Percentiles rank a stretch among this genome's conserved stretches.
phyloP scores from a whole-genome alignment of 2,329 filamentous ascomycete species.

The Thyridium curvatum region DNA sequence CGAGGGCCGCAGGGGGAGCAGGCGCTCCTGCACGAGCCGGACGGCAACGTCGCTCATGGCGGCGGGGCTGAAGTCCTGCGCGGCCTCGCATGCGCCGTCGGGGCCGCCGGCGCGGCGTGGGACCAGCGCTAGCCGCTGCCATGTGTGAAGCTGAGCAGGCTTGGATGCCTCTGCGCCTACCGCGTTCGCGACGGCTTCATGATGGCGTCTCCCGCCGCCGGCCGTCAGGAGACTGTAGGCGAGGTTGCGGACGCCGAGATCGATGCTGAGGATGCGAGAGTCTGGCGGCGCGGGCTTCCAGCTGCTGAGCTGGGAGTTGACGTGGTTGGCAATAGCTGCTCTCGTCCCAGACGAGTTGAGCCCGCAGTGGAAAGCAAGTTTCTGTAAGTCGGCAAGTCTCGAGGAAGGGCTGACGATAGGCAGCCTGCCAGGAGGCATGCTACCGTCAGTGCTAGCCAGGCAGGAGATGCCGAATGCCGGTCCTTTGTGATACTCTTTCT shows the following conservation, averaged over 20 bases:
- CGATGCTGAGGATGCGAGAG: constrained; percentile 65
- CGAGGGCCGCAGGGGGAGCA: constrained; percentile 50
- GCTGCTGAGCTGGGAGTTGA: constrained; percentile 24
- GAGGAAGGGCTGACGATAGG: too few relatives aligned
- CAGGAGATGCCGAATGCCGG: too few relatives aligned
- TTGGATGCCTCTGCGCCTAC: constrained; percentile 6
- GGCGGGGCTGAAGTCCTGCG: constrained; percentile 23
- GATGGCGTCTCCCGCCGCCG: not conserved
- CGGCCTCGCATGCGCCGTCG: not conserved
- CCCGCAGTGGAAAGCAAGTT: constrained; percentile 55
- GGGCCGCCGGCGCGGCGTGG: not conserved
- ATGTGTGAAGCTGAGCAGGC: constrained; percentile 17
- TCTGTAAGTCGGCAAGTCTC: constrained; percentile 42
- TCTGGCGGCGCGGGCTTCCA: constrained; percentile 11
- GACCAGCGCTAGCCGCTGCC: constrained; percentile 16
- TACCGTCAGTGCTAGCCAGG: too few relatives aligned
- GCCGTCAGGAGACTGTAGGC: constrained; percentile 59
- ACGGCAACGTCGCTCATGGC: constrained; percentile 25
- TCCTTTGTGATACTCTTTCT: too few relatives aligned
- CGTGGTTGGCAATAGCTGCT: constrained; percentile 39
- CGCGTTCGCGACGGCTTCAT: not conserved
- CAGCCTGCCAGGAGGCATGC: too few relatives aligned
- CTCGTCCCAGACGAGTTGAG: constrained; percentile 55
- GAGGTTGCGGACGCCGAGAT: constrained; percentile 79
- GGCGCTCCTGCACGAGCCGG: constrained; percentile 22